phyloP scores from a whole-genome alignment of 1,284 basidiomycete species.

The Apiotrichum mycotoxinovorans region DNA sequence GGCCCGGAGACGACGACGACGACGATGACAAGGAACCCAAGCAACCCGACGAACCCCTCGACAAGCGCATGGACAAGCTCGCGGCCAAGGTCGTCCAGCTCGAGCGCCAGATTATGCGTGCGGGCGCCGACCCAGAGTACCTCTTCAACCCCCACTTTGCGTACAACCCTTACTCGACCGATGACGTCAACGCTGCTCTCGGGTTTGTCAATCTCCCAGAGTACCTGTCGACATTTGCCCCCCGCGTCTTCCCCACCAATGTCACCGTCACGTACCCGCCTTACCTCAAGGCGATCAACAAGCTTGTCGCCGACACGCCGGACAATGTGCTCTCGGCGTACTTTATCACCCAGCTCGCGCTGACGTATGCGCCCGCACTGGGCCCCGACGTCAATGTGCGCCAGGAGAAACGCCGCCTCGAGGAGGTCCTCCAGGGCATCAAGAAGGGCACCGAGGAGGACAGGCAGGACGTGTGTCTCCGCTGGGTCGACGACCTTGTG shows the following conservation, averaged over 20 bases:
- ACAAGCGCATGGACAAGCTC: slow-evolving; percentile 58
- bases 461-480: slow-evolving; percentile 62
- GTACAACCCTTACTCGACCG: slow-evolving; percentile 77
- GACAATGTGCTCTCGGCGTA: slow-evolving; percentile 73
- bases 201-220: slow-evolving; percentile 74
- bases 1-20: slow-evolving; percentile 58
- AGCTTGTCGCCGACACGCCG: slow-evolving; percentile 66
- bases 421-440: slow-evolving; percentile 73
- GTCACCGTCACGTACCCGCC: slow-evolving; percentile 82
- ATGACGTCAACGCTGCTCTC: slow-evolving; percentile 67
- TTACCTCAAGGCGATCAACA: slow-evolving; percentile 66
- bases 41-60: slow-evolving; percentile 28
- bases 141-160: slow-evolving; percentile 70
- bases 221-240: slow-evolving; percentile 80
- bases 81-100: slow-evolving; percentile 73
- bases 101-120: slow-evolving; percentile 74
- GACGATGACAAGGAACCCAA: slow-evolving; percentile 17
- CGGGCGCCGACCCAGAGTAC: slow-evolving; percentile 71
- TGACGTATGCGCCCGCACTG: slow-evolving; percentile 65
- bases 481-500: slow-evolving; percentile 49
- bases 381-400: slow-evolving; percentile 70
- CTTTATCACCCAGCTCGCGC: slow-evolving; percentile 67
- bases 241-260: slow-evolving; percentile 67
- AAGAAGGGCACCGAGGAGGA: slow-evolving; percentile 82
- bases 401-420: slow-evolving; percentile 65